These are phyloP conservation scores for Penicillium paradoxum DNA, from an alignment of 495 filamentous ascomycete species.

Conservation along the genomic window DNA sequence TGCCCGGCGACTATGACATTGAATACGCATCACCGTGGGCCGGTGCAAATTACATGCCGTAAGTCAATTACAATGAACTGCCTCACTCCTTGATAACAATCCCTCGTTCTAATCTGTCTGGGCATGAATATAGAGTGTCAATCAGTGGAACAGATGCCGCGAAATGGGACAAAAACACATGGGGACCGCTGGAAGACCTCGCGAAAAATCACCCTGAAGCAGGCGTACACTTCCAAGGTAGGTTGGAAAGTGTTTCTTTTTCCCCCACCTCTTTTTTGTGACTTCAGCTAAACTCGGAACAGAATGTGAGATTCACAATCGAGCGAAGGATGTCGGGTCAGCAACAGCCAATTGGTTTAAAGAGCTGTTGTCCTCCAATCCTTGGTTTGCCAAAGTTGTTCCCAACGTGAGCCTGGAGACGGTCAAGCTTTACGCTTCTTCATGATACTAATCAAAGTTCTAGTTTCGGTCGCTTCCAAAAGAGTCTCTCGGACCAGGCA, in stretches of 20 bases:
- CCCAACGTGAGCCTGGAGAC: constrained; percentile 46
- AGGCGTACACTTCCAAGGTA: constrained; percentile 74
- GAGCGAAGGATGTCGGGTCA: constrained; percentile 46
- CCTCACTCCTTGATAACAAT: background rate
- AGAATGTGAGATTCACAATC: constrained; percentile 43
- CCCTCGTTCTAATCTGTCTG: background rate
- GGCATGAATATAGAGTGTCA: background rate
- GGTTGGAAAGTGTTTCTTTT: too few relatives aligned
- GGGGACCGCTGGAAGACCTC: constrained; percentile 53
- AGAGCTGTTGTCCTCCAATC: constrained; percentile 54
- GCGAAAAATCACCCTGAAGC: constrained; percentile 67
- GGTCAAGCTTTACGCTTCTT: background rate
- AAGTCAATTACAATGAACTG: background rate
- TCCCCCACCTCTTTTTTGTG: too few relatives aligned
- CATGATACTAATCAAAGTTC: background rate
- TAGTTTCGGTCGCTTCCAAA: constrained; percentile 35
- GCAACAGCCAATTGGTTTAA: constrained; percentile 45
- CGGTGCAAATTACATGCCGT: constrained; percentile 84
- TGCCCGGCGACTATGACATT: constrained; percentile 92
- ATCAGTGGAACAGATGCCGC: constrained; percentile 7
- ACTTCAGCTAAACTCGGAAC: too few relatives aligned
- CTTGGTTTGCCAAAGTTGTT: constrained; percentile 72
- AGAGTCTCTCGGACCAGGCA: constrained; percentile 52
- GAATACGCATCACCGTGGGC: constrained; percentile 92
- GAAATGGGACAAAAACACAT: constrained; percentile 56